These are phyloP conservation scores for Daldinia grandis DNA, from an alignment of 495 filamentous ascomycete species.

Conservation along the genomic window DNA sequence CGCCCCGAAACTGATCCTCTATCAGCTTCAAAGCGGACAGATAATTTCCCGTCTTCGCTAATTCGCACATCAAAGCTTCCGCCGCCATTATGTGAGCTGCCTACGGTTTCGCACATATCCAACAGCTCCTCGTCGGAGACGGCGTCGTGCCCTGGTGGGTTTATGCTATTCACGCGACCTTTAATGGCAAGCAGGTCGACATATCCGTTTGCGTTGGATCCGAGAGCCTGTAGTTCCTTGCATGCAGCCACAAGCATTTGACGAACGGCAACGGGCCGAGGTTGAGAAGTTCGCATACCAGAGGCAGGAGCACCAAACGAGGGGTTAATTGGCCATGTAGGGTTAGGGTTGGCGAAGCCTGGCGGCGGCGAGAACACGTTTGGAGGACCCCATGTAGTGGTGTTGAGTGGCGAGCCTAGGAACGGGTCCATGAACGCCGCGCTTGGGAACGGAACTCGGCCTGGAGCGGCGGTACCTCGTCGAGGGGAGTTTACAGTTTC, in stretches of 20 bases:
- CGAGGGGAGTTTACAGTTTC: constrained; percentile 16
- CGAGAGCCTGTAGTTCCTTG: constrained; percentile 52
- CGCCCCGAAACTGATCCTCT: constrained; percentile 37
- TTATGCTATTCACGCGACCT: constrained; percentile 69
- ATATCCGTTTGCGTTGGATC: constrained; percentile 61
- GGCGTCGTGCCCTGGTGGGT: constrained; percentile 60
- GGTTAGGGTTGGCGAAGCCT: constrained; percentile 35
- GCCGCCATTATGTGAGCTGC: constrained; percentile 85
- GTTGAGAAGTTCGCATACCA: constrained; percentile 47
- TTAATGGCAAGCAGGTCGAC: constrained; percentile 73
- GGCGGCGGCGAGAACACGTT: constrained; percentile 42
- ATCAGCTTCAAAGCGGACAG: constrained; percentile 58
- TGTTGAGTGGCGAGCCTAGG: constrained; percentile 44
- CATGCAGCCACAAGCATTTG: constrained; percentile 61
- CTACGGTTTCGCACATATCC: constrained; percentile 92
- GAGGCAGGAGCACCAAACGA: constrained; percentile 40
- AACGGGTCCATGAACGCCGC: constrained; percentile 42
- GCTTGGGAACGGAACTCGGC: constrained; percentile 34
- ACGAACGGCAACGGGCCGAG: constrained; percentile 56
- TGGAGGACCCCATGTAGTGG: constrained; percentile 42
- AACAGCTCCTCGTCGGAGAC: constrained; percentile 77
- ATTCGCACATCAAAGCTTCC: constrained; percentile 76
- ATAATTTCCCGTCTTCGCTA: constrained; percentile 56
- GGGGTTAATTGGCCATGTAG: constrained; percentile 40
- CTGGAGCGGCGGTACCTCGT: constrained; percentile 47